Evolutionary conservation across 2,329 filamentous ascomycete species (phyloP), one percentile per base, ranked within the genome.

Genomic region (Pseudogymnoascus sp.): DNA sequence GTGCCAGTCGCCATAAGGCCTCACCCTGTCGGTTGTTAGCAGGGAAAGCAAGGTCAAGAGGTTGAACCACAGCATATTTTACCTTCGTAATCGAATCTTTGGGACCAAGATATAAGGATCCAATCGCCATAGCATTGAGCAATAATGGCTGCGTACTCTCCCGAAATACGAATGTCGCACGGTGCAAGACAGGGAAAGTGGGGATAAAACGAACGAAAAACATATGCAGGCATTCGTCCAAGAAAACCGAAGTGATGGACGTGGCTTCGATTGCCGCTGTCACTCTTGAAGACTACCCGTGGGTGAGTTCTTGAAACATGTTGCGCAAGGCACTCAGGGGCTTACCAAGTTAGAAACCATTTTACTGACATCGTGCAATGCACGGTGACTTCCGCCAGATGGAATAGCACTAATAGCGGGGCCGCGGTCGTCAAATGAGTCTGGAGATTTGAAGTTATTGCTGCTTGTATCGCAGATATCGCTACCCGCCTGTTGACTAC

Each of bases 191-290:
- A 4, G 76, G 76, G 60, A 78, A 78, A 1, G 75, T 77, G 2
- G 76, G 76, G 26, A 77, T 77, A 62, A 78, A 77, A 13, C 75
- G 72, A 11, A 71, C 71, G 61, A 78, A 78, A 66, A 78, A 78
- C 75, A 78, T 77, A 62, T 78, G 76, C 13, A 78, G 66, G 64
- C 76, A 77, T 64, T 76, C 74, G 60, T 78, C 76, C 6, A 78
- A 68, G 37, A 78, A 78, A 17, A 77, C 74, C 0, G 76, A 78
- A 17, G 74, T 78, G 15, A 78, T 72, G 1, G 74, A 76, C 1
- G 71, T 76, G 17, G 73, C 71, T 64, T 77, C 75, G 11, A 76
- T 73, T 10, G 74, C 76, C n/a, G 75, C 74, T 4, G 76, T 77
- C 7, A 78, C 72, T 54, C 72, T 76, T 1, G 74, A 76, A 8